These are phyloP conservation scores for Handroanthus guayacan DNA, from an alignment of 257 asterid species.

Conservation along the genomic window DNA sequence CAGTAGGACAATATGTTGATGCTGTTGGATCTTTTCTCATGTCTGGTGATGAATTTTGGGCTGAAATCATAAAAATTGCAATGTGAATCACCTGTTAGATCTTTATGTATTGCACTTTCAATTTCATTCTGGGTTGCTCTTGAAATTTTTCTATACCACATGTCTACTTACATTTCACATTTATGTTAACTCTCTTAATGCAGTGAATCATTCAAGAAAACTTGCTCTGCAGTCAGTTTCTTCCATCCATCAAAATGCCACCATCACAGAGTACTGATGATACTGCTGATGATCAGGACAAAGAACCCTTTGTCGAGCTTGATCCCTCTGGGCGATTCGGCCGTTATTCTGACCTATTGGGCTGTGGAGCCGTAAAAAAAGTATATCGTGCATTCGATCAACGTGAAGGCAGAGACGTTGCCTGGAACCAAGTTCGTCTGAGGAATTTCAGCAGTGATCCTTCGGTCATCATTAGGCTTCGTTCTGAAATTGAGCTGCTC, in stretches of 20 bases:
- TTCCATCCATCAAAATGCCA: constrained; percentile 3
- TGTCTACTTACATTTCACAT: neutral
- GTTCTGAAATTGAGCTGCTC: constrained; percentile 54
- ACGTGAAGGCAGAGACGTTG: constrained; percentile 54
- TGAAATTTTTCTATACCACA: neutral
- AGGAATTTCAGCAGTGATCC: constrained; percentile 52
- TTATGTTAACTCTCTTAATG: neutral
- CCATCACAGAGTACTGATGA: constrained; percentile 20
- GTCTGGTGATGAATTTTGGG: too few relatives aligned
- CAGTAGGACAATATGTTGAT: too few relatives aligned
- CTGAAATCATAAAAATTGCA: too few relatives aligned
- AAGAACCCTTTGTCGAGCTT: constrained; percentile 51
- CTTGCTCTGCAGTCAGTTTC: neutral
- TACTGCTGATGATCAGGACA: constrained; percentile 8
- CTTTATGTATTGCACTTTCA: neutral
- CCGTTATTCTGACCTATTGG: constrained; percentile 48
- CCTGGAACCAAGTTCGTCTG: constrained; percentile 59
- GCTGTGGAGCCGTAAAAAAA: constrained; percentile 55
- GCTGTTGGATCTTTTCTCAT: too few relatives aligned
- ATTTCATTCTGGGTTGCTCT: neutral
- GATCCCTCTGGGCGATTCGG: constrained; percentile 58
- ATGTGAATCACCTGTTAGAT: neutral
- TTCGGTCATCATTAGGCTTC: constrained; percentile 39
- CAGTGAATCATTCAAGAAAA: neutral
- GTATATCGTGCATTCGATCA: constrained; percentile 58